These are phyloP conservation scores for Ogataea populi-albae DNA, from an alignment of 805 yeast genomes.

Conservation along the genomic window DNA sequence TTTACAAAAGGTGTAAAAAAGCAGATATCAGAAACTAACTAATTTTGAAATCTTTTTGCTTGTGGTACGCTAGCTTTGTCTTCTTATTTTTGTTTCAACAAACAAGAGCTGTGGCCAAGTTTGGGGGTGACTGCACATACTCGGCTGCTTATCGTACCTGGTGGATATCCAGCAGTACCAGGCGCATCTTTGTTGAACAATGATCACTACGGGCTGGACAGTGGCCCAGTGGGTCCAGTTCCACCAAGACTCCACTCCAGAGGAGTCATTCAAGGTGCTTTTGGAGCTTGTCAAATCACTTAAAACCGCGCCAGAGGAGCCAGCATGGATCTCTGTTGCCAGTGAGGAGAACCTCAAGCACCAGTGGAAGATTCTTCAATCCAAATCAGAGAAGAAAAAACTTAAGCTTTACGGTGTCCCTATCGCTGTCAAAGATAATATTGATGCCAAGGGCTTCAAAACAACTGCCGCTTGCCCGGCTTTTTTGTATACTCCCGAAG, in stretches of 20 bases:
- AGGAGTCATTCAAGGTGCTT: slow-evolving; percentile 54
- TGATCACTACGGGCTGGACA: slow-evolving; percentile 66
- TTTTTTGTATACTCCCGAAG: slow-evolving; percentile 61
- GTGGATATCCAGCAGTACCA: not conserved
- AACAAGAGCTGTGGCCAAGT: no score
- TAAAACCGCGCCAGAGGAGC: slow-evolving; percentile 50
- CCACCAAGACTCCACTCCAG: slow-evolving; percentile 61
- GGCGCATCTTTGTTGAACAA: not conserved
- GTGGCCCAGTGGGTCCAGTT: slow-evolving; percentile 71
- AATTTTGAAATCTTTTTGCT: no score
- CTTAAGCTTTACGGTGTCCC: slow-evolving; percentile 91
- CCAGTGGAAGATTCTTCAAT: slow-evolving; percentile 77
- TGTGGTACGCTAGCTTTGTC: no score
- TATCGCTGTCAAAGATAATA: slow-evolving; percentile 90
- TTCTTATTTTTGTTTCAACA: no score
- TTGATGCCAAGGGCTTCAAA: slow-evolving; percentile 74
- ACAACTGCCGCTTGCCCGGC: slow-evolving; percentile 98
- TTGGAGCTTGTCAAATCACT: slow-evolving; percentile 46
- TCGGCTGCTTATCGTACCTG: not conserved
- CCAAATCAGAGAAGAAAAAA: slow-evolving; percentile 49
- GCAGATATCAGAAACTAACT: no score
- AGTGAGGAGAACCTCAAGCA: slow-evolving; percentile 57
- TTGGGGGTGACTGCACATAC: no score
- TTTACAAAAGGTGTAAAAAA: no score
- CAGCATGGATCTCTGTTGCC: slow-evolving; percentile 90